Evolutionary conservation across 192 early-diverging fungal species (phyloP).

Genomic region (Chytriomyces sp.): DNA sequence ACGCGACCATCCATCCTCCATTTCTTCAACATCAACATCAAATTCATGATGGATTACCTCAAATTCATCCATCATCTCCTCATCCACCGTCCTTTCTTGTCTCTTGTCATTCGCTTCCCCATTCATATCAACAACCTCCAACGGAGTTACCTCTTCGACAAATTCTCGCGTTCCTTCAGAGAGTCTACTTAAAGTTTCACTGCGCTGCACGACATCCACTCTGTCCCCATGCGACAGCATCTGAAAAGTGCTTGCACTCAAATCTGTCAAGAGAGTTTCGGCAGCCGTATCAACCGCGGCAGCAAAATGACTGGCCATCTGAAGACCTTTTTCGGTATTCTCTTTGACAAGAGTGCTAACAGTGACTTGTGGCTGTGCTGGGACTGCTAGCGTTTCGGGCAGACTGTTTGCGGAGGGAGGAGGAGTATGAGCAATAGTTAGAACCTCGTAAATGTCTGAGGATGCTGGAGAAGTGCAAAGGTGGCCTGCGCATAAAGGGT

Average conservation of each 20-base stretch:
- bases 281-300: constrained; percentile 8
- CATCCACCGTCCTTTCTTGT: no score
- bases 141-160: no score
- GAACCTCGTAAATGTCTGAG: neutral
- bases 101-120: no score
- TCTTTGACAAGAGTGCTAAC: neutral
- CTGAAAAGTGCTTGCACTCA: neutral
- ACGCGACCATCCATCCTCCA: no score
- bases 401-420: neutral
- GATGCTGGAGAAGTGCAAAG: neutral
- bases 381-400: no score
- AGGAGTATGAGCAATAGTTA: neutral
- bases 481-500: neutral
- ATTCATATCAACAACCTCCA: no score
- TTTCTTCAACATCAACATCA: no score
- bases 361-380: neutral
- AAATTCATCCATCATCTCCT: no score
- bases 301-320: neutral
- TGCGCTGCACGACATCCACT: neutral
- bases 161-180: no score
- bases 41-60: no score
- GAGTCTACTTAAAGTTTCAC: no score
- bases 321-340: neutral
- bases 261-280: constrained; percentile 4
- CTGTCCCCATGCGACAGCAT: neutral